phyloP scores from a whole-genome alignment of 1,284 basidiomycete genomes.

The Apiotrichum gracile region DNA sequence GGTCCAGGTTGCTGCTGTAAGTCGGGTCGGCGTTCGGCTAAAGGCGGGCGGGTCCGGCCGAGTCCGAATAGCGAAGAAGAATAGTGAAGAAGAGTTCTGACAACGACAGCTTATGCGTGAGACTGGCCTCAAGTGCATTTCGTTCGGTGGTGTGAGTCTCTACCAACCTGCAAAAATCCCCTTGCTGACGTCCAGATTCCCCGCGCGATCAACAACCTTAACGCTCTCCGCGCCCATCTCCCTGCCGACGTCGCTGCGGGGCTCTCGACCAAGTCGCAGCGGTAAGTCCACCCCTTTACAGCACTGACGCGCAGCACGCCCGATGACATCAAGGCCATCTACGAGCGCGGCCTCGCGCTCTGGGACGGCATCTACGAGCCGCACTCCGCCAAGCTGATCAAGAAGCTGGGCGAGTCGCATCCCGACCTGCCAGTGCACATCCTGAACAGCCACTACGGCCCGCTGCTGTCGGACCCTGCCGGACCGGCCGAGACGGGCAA shows the following conservation, averaged over 20 bases:
- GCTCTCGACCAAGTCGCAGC: conserved; percentile 24
- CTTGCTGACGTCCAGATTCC: conserved; percentile 11
- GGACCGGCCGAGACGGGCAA: conserved; percentile 42
- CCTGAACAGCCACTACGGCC: conserved; percentile 80
- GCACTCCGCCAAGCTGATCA: conserved; percentile 78
- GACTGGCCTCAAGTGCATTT: conserved; percentile 84
- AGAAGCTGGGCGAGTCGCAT: conserved; percentile 74
- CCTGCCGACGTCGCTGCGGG: conserved; percentile 63
- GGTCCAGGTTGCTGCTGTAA: conserved; percentile 25
- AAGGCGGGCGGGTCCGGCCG: too few species aligned
- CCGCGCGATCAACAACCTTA: conserved; percentile 59
- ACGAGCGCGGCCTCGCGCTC: conserved; percentile 59
- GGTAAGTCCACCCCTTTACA: conserved; percentile 51
- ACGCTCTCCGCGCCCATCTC: conserved; percentile 64
- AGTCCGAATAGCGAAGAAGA: too few species aligned
- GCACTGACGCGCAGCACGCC: conserved; percentile 55
- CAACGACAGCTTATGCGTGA: conserved; percentile 67
- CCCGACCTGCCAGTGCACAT: conserved; percentile 72
- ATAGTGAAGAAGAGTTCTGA: neutral
- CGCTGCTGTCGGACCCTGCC: conserved; percentile 71
- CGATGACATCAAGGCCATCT: conserved; percentile 61
- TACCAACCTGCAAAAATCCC: conserved; percentile 11
- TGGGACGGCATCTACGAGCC: conserved; percentile 93
- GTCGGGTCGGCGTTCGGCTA: neutral
- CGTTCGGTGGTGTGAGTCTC: conserved; percentile 71